Conservation (phyloP, 2,329 filamentous ascomycete genomes). For the Daldinia sp. region DNA sequence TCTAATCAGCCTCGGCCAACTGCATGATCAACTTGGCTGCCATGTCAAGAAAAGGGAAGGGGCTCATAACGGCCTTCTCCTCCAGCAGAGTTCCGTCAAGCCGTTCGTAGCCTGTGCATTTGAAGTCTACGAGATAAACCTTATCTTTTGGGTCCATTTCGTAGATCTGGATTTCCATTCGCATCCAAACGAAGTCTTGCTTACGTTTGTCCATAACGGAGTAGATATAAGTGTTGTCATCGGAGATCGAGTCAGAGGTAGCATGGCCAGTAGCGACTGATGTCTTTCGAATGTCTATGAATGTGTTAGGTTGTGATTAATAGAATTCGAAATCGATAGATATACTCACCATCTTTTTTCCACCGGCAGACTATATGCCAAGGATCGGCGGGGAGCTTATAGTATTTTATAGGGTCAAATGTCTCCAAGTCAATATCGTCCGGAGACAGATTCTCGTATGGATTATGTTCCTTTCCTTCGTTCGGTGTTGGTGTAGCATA, state of each 20-base stretch:
- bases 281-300: conserved; percentile 56
- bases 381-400: conserved; percentile 90
- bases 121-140: conserved; percentile 97
- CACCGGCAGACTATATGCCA: conserved; percentile 96
- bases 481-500: conserved; percentile 23
- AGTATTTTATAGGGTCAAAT: conserved; percentile 71
- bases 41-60: conserved; percentile 95
- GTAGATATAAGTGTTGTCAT: conserved; percentile 59
- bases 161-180: conserved; percentile 96
- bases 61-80: conserved; percentile 94
- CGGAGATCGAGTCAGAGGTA: conserved; percentile 53
- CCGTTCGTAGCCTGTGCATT: conserved; percentile 95
- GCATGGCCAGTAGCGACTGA: conserved; percentile 48
- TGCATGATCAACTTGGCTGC: conserved; percentile 93
- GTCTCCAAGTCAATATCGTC: conserved; percentile 52
- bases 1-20: conserved; percentile 81
- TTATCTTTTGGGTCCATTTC: conserved; percentile 81
- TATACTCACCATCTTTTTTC: conserved; percentile 79
- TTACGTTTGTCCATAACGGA: conserved; percentile 58
- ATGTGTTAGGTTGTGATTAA: conserved; percentile 58
- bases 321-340: conserved; percentile 56
- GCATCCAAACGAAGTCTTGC: conserved; percentile 85
- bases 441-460: conserved; percentile 48
- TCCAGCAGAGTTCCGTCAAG: conserved; percentile 79
- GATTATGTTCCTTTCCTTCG: conserved; percentile 40